A percentile compares a stretch with the other conserved stretches of the same genome.
Evolutionary conservation across 2,329 filamentous ascomycete species (phyloP).

Genomic region (Aspergillus calidoustus): DNA sequence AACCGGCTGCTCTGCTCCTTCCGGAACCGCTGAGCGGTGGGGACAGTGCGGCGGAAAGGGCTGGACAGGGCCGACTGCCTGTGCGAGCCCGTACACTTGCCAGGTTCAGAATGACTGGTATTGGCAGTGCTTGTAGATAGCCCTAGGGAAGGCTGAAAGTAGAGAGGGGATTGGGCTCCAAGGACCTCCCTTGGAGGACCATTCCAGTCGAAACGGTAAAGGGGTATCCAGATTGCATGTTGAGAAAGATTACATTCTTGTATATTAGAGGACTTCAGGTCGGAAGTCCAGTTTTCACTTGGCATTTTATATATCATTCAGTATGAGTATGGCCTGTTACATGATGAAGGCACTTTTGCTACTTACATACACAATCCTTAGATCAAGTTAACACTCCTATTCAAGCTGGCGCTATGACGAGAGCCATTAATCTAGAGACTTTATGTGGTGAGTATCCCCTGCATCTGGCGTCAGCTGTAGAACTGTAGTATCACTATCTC

Average conservation of each 20-base stretch:
- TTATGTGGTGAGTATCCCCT: too few relatives aligned
- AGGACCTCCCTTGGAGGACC: background rate
- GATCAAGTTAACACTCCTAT: background rate
- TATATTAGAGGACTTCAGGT: background rate
- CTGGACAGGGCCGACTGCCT: constrained; percentile 42
- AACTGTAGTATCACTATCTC: background rate
- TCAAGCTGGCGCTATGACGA: background rate
- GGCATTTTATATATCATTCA: too few relatives aligned
- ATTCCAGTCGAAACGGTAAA: background rate
- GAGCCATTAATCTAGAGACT: too few relatives aligned
- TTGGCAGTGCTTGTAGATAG: constrained; percentile 36
- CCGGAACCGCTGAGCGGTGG: constrained; percentile 26
- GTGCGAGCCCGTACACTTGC: constrained; percentile 39
- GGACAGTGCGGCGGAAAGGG: constrained; percentile 43
- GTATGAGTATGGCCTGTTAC: background rate
- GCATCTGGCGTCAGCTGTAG: too few relatives aligned
- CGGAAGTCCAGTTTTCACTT: too few relatives aligned
- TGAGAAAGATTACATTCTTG: background rate
- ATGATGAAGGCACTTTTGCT: background rate
- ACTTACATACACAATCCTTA: background rate
- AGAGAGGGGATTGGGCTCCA: too few relatives aligned
- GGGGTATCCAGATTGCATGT: background rate
- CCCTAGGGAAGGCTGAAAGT: background rate
- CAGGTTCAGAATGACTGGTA: constrained; percentile 43
- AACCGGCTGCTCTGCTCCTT: constrained; percentile 11